phyloP scores from a whole-genome alignment of 148 eudicot species.

The Hydrangea macrophylla region DNA sequence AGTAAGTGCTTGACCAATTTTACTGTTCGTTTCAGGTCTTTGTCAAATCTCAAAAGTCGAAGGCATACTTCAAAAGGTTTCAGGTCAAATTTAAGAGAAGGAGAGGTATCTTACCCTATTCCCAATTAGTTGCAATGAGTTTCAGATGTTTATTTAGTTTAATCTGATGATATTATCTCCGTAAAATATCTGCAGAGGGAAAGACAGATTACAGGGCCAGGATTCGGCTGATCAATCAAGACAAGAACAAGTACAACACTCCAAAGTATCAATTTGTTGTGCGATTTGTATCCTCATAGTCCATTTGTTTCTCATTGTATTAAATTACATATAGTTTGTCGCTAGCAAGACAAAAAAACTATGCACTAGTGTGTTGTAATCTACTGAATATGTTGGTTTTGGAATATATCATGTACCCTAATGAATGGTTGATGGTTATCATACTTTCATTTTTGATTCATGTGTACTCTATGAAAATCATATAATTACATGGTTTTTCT shows the following conservation, averaged over 20 bases:
- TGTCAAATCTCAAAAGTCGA: constrained; percentile 57
- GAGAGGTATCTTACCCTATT: constrained; percentile 43
- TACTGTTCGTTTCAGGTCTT: constrained; percentile 38
- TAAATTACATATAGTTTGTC: no score
- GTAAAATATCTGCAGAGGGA: constrained; percentile 46
- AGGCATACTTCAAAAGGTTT: constrained; percentile 67
- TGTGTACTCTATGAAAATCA: no score
- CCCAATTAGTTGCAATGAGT: not conserved
- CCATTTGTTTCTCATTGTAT: no score
- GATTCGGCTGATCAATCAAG: constrained; percentile 67
- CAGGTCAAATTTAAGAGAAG: constrained; percentile 86
- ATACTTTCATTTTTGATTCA: no score
- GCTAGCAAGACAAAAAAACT: no score
- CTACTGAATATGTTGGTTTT: no score
- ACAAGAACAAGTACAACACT: constrained; percentile 96
- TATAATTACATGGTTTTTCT: no score
- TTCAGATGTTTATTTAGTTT: not conserved
- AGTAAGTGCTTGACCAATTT: not conserved
- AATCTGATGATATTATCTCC: not conserved
- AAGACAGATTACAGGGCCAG: constrained; percentile 94
- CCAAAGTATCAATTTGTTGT: constrained; percentile 71
- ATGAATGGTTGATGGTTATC: no score
- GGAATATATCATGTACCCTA: no score
- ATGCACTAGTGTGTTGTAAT: no score
- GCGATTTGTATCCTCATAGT: constrained; percentile 64